These are phyloP conservation scores for Pseudogymnoascus sp. DNA, from an alignment of 2,329 filamentous ascomycete species.

Conservation along the genomic window DNA sequence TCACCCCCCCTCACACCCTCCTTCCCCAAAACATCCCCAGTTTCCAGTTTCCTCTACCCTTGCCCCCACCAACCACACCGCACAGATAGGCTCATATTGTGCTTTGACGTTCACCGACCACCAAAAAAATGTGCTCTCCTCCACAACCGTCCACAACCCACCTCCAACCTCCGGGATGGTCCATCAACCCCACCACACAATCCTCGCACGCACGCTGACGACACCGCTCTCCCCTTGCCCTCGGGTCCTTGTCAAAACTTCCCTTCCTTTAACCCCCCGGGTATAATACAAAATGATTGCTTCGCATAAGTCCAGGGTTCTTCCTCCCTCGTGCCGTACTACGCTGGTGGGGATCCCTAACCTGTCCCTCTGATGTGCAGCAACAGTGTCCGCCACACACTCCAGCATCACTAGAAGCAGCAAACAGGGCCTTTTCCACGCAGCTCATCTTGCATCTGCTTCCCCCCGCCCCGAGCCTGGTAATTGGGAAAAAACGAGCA, in stretches of 20 bases:
- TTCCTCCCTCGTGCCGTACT: background rate
- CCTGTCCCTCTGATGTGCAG: slow-evolving; percentile 2
- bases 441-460: background rate
- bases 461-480: background rate
- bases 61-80: background rate
- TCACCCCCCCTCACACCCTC: background rate
- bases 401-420: background rate
- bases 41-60: background rate
- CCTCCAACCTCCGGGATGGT: background rate
- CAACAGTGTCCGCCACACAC: background rate
- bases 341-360: background rate
- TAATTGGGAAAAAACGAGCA: background rate
- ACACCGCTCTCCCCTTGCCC: slow-evolving; percentile 6
- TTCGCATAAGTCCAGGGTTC: background rate
- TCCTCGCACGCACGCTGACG: slow-evolving; percentile 7
- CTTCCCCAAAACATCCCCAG: background rate
- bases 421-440: background rate
- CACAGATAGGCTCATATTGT: background rate
- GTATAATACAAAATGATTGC: slow-evolving; percentile 5
- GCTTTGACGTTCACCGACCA: slow-evolving; percentile 6
- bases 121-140: slow-evolving; percentile 5
- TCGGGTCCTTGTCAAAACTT: background rate
- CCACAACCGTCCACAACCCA: background rate
- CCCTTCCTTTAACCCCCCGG: background rate
- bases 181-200: slow-evolving; percentile 7